These are phyloP conservation scores for Penicillium sp. DNA, from an alignment of 2,329 filamentous ascomycete species.

Conservation along the genomic window DNA sequence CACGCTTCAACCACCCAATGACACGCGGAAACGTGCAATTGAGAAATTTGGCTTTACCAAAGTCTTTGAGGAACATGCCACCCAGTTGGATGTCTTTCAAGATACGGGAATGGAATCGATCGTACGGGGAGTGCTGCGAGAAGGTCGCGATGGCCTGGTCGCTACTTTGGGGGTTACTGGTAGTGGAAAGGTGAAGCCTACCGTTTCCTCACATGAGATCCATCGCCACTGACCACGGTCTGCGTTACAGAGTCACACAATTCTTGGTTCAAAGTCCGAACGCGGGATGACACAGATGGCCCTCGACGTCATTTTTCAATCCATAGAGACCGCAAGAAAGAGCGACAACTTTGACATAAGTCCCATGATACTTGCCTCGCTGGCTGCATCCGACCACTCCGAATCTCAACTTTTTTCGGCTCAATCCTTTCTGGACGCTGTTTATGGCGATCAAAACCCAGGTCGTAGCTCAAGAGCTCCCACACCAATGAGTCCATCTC, in stretches of 20 bases:
- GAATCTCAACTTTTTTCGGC: constrained; percentile 74
- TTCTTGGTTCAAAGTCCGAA: constrained; percentile 79
- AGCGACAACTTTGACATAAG: constrained; percentile 49
- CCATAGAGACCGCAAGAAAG: constrained; percentile 66
- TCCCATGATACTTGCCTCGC: constrained; percentile 62
- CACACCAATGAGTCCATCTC: constrained; percentile 57
- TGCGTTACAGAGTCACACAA: constrained; percentile 76
- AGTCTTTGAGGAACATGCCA: constrained; percentile 81
- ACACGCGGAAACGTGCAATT: constrained; percentile 75
- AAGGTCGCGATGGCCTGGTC: constrained; percentile 81
- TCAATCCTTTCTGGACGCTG: constrained; percentile 67
- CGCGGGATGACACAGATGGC: constrained; percentile 87
- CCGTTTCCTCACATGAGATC: not conserved
- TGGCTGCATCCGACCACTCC: constrained; percentile 70
- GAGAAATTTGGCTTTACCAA: constrained; percentile 93
- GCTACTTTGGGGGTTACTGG: constrained; percentile 92
- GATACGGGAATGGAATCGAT: constrained; percentile 68
- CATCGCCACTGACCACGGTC: constrained; percentile 4
- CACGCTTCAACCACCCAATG: constrained; percentile 72
- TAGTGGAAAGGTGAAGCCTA: constrained; percentile 74
- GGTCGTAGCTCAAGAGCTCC: constrained; percentile 59
- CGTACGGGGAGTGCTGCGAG: constrained; percentile 73
- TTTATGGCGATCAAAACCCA: constrained; percentile 59
- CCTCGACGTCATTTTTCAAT: constrained; percentile 82
- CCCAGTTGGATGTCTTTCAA: constrained; percentile 80